A percentile compares a stretch with the other conserved stretches of the same genome.
Conservation (phyloP, 2,329 filamentous ascomycete species). For the Xylariaceae sp. region DNA sequence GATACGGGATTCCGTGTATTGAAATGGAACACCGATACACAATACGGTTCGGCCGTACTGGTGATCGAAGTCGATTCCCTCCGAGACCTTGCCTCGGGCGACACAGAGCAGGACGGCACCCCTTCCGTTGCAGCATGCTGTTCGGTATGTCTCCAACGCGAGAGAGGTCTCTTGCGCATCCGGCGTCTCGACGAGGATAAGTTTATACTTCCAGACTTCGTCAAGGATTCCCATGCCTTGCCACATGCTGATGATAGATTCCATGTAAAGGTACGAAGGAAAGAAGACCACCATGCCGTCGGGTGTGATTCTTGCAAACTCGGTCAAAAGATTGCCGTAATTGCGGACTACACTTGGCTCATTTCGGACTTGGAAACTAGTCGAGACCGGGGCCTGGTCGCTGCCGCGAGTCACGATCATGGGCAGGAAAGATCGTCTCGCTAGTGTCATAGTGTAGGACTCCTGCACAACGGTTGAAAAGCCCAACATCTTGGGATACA, state of each 20-base stretch:
- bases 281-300: conserved; percentile 99
- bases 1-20: conserved; percentile 97
- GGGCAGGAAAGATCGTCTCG: conserved; percentile 87
- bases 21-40: conserved; percentile 95
- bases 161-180: conserved; percentile 96
- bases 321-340: conserved; percentile 86
- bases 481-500: conserved; percentile 98
- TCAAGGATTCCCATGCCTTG: conserved; percentile 97
- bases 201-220: conserved; percentile 97
- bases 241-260: conserved; percentile 98
- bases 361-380: conserved; percentile 89
- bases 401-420: conserved; percentile 96
- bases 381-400: conserved; percentile 89
- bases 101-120: conserved; percentile 92
- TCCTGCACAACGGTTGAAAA: conserved; percentile 92
- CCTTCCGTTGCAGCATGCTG: conserved; percentile 93
- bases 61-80: conserved; percentile 98
- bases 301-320: conserved; percentile 92
- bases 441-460: conserved; percentile 95
- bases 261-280: conserved; percentile 98
- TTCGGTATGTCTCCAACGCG: conserved; percentile 92
- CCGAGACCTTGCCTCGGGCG: conserved; percentile 92
- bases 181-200: conserved; percentile 95
- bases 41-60: conserved; percentile 95
- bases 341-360: conserved; percentile 96